These are phyloP conservation scores for Geotrichum macrosporum DNA, from an alignment of 1,139 yeast species.

Conservation along the genomic window DNA sequence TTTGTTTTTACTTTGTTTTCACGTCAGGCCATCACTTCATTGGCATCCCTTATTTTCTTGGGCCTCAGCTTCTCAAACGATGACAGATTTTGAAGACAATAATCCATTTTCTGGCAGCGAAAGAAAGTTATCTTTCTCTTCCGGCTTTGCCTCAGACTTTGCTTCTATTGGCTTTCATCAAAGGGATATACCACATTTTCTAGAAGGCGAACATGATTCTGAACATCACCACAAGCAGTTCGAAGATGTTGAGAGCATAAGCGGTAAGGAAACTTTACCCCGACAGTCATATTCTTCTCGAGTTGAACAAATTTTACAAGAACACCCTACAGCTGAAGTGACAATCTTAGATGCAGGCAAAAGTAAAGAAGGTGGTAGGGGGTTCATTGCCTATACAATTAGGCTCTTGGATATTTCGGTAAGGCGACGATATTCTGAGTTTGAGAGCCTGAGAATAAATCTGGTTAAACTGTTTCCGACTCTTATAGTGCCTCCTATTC, in stretches of 20 bases:
- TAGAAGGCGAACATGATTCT: too few species aligned
- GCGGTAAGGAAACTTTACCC: slow-evolving; percentile 10
- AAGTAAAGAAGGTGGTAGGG: slow-evolving; percentile 70
- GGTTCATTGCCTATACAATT: slow-evolving; percentile 78
- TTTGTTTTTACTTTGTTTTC: too few species aligned
- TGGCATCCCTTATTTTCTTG: neutral
- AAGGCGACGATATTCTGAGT: slow-evolving; percentile 84
- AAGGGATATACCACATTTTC: too few species aligned
- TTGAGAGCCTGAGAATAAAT: slow-evolving; percentile 71
- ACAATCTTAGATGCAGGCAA: slow-evolving; percentile 73
- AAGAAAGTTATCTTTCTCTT: slow-evolving; percentile 23
- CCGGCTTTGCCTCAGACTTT: slow-evolving; percentile 20
- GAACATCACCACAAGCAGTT: slow-evolving; percentile 3
- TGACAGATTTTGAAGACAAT: slow-evolving; percentile 44
- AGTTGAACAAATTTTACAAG: slow-evolving; percentile 38
- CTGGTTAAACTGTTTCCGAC: slow-evolving; percentile 76
- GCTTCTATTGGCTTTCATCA: slow-evolving; percentile 17
- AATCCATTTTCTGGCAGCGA: slow-evolving; percentile 43
- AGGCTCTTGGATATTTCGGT: slow-evolving; percentile 56
- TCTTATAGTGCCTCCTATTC: slow-evolving; percentile 84
- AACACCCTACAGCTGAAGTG: slow-evolving; percentile 41
- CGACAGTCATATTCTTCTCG: slow-evolving; percentile 34
- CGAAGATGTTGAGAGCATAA: slow-evolving; percentile 12
- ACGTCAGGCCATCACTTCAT: too few species aligned
- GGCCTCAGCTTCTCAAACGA: slow-evolving; percentile 10